Base-by-base conservation (phyloP, 306 rosid species). In the Inga leiocalycina region DNA sequence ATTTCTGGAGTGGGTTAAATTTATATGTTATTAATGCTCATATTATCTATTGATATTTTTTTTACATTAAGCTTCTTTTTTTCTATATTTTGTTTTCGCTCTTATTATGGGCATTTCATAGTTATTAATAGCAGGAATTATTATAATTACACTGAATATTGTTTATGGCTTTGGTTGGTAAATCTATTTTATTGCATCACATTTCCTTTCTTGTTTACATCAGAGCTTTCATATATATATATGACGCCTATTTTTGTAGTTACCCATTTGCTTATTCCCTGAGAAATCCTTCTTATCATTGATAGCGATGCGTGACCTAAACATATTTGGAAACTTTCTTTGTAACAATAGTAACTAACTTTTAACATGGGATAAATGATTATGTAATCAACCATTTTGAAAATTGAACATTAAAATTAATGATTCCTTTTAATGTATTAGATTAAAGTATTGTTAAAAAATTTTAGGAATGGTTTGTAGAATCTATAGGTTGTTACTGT, bases 381-480 rank as follows among this genome's bases (percentile, higher is more conserved):
- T 79, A 17, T 66, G 79, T 44, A 34, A 65, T 41, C 6, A 79
- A 52, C 13, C 68, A 41, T 67, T 56, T 66, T 67, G 81, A 54
- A 45, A 79, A 84, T 39, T n/a, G 13, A 6, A 44, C 65, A 14
- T 43, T 43, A 13, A 34, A 75, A 80, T 32, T 51, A 14, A 46
- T 77, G 32, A 54, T 35, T 71, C 8, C 34, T 81, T 71, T 67
- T 45, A 56, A 74, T 69, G 32, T 27, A 49, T 76, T 0, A 69
- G 62, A 62, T 39, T 57, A 70, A 70, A 45, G 39, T 71, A 71
- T 16, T 45, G n/a, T 62, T 80, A 67, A 24, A 77, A 32, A 66
- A 22, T 45, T 72, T 71, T 41, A 59, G 76, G 73, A 81, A 22
- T 84, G 46, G 68, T 32, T 79, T 45, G 13, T 80, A 75, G 22